Evolutionary conservation across 2,329 filamentous ascomycete species (phyloP).

Genomic region (Zymoseptoria crescenta): DNA sequence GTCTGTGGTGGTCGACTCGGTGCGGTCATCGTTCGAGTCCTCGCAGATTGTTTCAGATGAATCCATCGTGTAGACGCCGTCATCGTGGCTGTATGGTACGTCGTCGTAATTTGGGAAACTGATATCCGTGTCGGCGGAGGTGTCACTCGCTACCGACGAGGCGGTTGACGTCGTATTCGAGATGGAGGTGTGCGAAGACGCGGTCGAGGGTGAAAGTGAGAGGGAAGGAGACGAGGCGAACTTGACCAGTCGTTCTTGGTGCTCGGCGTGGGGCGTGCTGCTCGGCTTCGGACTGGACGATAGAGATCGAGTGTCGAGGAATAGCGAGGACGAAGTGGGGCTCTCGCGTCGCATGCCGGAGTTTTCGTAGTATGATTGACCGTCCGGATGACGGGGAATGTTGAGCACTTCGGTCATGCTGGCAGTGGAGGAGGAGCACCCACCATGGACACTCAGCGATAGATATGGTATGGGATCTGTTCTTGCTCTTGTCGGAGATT

Average conservation of each 20-base stretch:
- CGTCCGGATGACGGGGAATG: constrained; percentile 34
- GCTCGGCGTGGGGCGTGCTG: constrained; percentile 28
- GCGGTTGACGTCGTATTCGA: constrained; percentile 43
- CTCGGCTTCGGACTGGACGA: constrained; percentile 27
- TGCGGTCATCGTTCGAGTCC: constrained; percentile 16
- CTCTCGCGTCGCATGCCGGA: constrained; percentile 35
- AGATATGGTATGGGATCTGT: neutral
- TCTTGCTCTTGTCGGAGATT: neutral
- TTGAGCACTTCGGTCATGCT: constrained; percentile 40
- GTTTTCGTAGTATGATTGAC: constrained; percentile 35
- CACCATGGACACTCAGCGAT: neutral
- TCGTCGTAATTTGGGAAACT: constrained; percentile 40
- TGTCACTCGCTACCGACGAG: constrained; percentile 53
- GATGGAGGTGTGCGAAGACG: constrained; percentile 29
- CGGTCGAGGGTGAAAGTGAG: constrained; percentile 23
- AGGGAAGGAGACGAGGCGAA: constrained; percentile 24
- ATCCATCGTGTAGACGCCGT: constrained; percentile 8
- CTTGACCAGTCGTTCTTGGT: constrained; percentile 25
- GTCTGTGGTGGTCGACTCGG: constrained; percentile 39
- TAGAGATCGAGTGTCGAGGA: constrained; percentile 28
- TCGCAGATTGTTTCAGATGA: neutral
- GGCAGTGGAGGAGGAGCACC: neutral
- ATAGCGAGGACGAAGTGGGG: constrained; percentile 38
- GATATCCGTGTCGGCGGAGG: constrained; percentile 42
- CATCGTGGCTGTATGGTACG: constrained; percentile 17